These are phyloP conservation scores for Phytophthora rubi DNA, from an alignment of 352 stramenopile genomes.

Conservation along the genomic window DNA sequence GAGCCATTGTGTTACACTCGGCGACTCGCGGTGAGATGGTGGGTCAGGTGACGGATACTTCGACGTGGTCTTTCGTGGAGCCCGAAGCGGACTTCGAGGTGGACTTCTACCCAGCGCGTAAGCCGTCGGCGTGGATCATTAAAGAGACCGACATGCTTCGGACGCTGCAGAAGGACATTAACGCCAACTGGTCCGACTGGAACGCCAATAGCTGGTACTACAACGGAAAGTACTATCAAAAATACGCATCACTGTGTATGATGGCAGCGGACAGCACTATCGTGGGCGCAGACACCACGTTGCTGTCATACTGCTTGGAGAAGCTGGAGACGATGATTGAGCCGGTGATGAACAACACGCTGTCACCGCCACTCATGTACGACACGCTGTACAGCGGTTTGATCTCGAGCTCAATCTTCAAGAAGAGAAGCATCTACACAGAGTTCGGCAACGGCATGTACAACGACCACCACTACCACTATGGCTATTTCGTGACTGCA, in stretches of 20 bases:
- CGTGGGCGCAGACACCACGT: not conserved
- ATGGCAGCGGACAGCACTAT: not conserved
- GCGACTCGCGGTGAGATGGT: conserved; percentile 38
- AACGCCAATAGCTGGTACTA: conserved; percentile 2
- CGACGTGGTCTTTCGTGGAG: not conserved
- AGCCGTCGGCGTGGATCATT: not conserved
- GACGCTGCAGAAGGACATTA: not conserved
- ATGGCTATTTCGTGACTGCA: conserved; percentile 65
- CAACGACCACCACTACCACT: conserved; percentile 83
- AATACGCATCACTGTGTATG: not conserved
- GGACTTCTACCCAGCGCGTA: not conserved
- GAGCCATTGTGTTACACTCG: conserved; percentile 46
- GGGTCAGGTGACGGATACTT: not conserved
- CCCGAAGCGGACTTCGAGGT: not conserved
- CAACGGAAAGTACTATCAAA: not conserved
- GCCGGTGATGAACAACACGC: conserved; percentile 58
- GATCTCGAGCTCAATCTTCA: conserved; percentile 47
- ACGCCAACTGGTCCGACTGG: conserved; percentile 8
- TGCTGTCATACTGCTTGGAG: not conserved
- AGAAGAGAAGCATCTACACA: conserved; percentile 46
- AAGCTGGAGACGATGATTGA: conserved; percentile 33
- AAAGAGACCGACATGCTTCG: not conserved
- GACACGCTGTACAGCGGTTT: conserved; percentile 65
- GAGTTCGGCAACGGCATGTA: conserved; percentile 77
- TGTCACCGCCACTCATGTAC: conserved; percentile 53